These are phyloP conservation scores for Sicyos baderoa DNA, from an alignment of 306 rosid species.

Conservation along the genomic window DNA sequence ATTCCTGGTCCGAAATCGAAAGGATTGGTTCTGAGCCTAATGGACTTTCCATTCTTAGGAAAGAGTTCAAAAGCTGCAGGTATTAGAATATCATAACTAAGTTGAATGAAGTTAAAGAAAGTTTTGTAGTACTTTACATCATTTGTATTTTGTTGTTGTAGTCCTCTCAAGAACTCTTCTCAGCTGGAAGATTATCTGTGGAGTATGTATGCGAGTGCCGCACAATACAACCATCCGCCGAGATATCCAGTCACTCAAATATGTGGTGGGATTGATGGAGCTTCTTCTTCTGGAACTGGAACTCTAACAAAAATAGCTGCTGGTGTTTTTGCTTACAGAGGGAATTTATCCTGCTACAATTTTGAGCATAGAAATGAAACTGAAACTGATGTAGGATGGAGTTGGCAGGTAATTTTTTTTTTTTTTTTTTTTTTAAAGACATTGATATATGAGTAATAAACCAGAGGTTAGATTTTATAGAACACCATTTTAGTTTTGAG, in stretches of 20 bases:
- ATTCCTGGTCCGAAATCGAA: conserved; percentile 63
- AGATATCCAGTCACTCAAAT: conserved; percentile 44
- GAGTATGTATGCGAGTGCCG: conserved; percentile 19
- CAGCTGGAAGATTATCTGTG: conserved; percentile 35
- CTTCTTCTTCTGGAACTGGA: conserved; percentile 23
- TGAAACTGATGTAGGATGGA: conserved; percentile 50
- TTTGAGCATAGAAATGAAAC: conserved; percentile 22
- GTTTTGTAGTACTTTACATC: not conserved
- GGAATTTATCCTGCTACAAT: conserved; percentile 41
- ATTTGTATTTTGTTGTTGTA: conserved; percentile 6
- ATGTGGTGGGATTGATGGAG: conserved; percentile 53
- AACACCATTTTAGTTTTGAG: too few relatives aligned
- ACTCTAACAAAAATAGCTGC: conserved; percentile 41
- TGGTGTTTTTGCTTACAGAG: conserved; percentile 38
- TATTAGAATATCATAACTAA: not conserved
- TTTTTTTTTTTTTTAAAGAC: too few relatives aligned
- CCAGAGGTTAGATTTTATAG: not conserved
- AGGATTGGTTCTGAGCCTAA: conserved; percentile 29
- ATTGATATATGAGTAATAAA: not conserved
- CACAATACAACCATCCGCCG: conserved; percentile 60
- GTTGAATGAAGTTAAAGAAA: not conserved
- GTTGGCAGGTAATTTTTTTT: conserved; percentile 60
- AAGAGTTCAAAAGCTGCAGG: conserved; percentile 48
- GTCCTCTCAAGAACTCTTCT: conserved; percentile 31
- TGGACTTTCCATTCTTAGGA: conserved; percentile 51